Percentiles rank a stretch among this genome's conserved stretches.
These are phyloP conservation scores for Seiridium unicorne DNA, from an alignment of 2,329 filamentous ascomycete genomes.

Conservation along the genomic window DNA sequence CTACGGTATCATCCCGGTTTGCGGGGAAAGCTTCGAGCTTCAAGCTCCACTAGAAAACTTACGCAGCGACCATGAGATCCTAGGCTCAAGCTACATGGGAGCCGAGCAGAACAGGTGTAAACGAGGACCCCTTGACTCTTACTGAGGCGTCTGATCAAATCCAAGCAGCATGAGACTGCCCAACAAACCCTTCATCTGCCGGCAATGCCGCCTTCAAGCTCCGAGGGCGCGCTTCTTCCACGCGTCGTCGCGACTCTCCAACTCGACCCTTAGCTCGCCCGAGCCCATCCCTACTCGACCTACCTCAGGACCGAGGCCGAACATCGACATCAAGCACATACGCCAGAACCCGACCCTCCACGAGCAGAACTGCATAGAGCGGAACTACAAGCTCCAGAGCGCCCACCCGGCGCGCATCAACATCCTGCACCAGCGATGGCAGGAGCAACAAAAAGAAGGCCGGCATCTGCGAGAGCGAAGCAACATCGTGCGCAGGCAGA, in stretches of 20 bases:
- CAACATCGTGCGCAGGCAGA: slow-evolving; percentile 60
- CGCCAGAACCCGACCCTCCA: slow-evolving; percentile 80
- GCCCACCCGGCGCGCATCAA: slow-evolving; percentile 55
- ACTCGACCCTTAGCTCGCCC: slow-evolving; percentile 10
- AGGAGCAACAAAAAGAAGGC: slow-evolving; percentile 58
- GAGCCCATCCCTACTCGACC: slow-evolving; percentile 46
- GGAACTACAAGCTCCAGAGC: slow-evolving; percentile 70
- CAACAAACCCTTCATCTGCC: slow-evolving; percentile 19
- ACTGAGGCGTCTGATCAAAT: background rate
- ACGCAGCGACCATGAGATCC: no score
- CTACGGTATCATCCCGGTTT: no score
- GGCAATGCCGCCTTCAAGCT: slow-evolving; percentile 22
- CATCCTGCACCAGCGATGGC: slow-evolving; percentile 55
- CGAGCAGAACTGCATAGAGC: slow-evolving; percentile 76
- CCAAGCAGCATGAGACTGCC: slow-evolving; percentile 17
- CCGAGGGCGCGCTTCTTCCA: slow-evolving; percentile 16
- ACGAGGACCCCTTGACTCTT: no score
- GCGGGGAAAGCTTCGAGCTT: no score
- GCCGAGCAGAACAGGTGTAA: no score
- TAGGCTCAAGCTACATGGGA: no score
- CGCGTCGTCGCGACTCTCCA: slow-evolving; percentile 15
- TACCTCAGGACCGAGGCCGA: slow-evolving; percentile 73
- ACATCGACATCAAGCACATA: slow-evolving; percentile 85
- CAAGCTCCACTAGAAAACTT: no score
- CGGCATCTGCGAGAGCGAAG: slow-evolving; percentile 63